Evolutionary conservation across 139 green algal species (phyloP), one percentile per base, ranked within the genome.

Genomic region (Micractinium sp.): DNA sequence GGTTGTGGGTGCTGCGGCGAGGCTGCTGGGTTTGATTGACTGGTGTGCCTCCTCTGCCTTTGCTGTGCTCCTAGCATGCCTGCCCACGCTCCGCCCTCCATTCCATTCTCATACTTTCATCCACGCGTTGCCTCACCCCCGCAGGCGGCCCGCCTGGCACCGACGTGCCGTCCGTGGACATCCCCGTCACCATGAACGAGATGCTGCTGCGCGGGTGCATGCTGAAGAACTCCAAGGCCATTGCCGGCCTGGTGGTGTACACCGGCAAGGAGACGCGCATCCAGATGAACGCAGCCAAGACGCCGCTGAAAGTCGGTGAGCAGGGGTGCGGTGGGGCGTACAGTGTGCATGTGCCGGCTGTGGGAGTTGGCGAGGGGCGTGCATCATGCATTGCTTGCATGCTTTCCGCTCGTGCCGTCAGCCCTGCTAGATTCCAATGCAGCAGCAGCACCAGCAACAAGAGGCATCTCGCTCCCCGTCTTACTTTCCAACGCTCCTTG

Each of bases 231-330:
- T 96, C 91, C 2, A 88, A 88, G 33, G 83, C 91, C 31, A 89
- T 98, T 18, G 91, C 96, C 71, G 96, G 96, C 4, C 83, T 96
- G 25, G 96, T 98, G 22, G 93, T 99, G 27, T 99, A 98, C 92
- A 97, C 97, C 25, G 97, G 97, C 88, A 87, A 89, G 20, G 96
- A 98, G 85, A 96, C 96, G n/a, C 95, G 97, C 66, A 97, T 98
- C 86, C 96, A 97, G 90, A 96, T 95, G 94, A 98, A 98, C 90
- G 89, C 95, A 5, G 95, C 93, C 67, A 90, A 92, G 56, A 92
- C 95, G 19, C 96, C 96, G 3, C 92, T 93, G 41, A 98, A 98
- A 91, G 60, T 93, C 23, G 94, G 93, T 89, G 47, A 15, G 91
- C 89, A 39, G 69, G 20, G 31, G 20, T 36, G 69, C 2, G 69